Evolutionary conservation across 495 filamentous ascomycete species (phyloP).

Genomic region (Astrothelium macrocarpum): DNA sequence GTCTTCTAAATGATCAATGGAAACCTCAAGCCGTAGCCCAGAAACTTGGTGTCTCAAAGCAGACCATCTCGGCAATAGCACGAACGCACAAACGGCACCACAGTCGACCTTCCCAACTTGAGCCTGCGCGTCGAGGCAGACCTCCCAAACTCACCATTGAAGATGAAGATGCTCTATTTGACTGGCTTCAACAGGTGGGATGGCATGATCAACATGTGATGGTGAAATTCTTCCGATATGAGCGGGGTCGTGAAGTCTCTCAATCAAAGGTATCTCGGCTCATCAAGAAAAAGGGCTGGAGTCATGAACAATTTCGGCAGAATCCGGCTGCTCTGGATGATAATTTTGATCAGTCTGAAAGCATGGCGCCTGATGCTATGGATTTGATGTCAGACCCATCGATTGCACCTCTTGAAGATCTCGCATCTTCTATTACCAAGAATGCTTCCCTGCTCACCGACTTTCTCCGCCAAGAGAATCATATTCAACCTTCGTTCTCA

Average conservation of each 20-base stretch:
- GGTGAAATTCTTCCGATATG: not conserved
- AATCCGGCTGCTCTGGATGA: not conserved
- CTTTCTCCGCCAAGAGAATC: not conserved
- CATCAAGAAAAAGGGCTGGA: not conserved
- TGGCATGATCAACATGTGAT: conserved; percentile 4
- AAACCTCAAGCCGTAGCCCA: not conserved
- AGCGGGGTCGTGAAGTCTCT: conserved; percentile 1
- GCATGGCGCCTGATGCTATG: not conserved
- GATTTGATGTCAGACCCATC: not conserved
- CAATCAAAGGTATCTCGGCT: not conserved
- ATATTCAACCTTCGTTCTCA: not conserved
- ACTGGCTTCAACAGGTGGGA: not conserved
- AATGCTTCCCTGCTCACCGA: not conserved
- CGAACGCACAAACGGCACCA: not conserved
- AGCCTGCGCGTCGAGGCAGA: not conserved
- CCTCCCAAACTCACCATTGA: not conserved
- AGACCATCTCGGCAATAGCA: not conserved
- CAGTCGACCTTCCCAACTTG: not conserved
- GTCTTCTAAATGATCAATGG: not conserved
- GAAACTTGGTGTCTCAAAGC: not conserved
- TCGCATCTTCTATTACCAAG: not conserved
- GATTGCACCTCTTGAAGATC: not conserved
- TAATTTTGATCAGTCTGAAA: not conserved
- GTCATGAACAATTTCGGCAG: not conserved
- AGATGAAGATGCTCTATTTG: not conserved